Base-by-base conservation (phyloP, 2,329 filamentous ascomycete genomes). In the Talaromyces sp. region DNA sequence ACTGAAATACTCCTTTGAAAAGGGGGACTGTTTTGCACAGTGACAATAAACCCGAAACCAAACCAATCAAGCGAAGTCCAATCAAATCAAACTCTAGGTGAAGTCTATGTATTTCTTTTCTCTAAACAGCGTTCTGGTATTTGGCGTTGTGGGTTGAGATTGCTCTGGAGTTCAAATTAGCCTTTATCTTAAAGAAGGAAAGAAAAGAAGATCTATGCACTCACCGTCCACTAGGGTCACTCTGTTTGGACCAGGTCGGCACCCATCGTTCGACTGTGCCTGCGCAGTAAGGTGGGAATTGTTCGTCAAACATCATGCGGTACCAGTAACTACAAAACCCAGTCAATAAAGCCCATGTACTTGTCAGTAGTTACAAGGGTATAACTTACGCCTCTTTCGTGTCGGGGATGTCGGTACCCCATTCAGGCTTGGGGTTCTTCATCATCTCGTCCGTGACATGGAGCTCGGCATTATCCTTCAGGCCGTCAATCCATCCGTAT, bases 401-500 rank as follows among this genome's bases (percentile, higher is more conserved):
- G 73, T 97, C 93, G 9, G 95, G 96, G 65, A 96, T 86, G 73
- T 99, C 96, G 71, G 81, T 79, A 57, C 92, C 94, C 96, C 96
- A 99, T 78, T 97, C 92, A 12, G 91, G 86, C 85, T 96, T 97
- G 66, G 95, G 94, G 86, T 96, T 94, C 84, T 93, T 92, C 90
- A 98, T 92, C 88, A 96, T 93, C 83, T 98, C 94, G 73, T 99
- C 94, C 18, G 91, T 96, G 61, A 99, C 89, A 61, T 95, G 87
- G 66, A 88, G 77, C 79, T 96, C 92, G 36, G 95, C 95, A 72
- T 89, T 91, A 79, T 98, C 95, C 85, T 97, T 98, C 71, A 99
- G 87, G 6, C 89, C 90, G 73, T 99, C 95, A 74, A 99, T 99
- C 95, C 95, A 99, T 66, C 95, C 93, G 81, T 99, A 99, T 62